A percentile compares a stretch with the other conserved stretches of the same genome.
phyloP scores from a whole-genome alignment of 2,329 filamentous ascomycete species.

The Fusarium irregulare region DNA sequence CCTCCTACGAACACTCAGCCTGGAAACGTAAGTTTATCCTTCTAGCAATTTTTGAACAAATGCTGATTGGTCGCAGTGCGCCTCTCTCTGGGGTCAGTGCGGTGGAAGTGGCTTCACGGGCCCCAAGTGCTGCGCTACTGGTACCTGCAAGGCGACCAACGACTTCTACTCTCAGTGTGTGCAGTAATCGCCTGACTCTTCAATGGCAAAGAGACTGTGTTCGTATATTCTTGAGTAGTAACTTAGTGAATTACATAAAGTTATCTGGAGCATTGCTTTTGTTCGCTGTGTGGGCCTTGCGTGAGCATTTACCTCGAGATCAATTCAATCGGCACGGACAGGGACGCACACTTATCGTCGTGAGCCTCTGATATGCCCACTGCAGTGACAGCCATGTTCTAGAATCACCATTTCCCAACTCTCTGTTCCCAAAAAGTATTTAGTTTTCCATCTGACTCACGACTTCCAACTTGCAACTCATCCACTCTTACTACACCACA shows the following conservation, averaged over 20 bases:
- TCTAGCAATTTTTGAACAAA: accelerated
- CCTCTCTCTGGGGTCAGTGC: constrained; percentile 8
- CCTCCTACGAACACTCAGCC: constrained; percentile 4
- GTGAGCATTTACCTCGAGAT: background rate
- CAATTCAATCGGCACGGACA: background rate
- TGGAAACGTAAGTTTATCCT: background rate
- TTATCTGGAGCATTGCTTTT: accelerated
- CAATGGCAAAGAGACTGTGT: background rate
- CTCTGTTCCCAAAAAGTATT: background rate
- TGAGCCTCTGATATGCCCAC: background rate
- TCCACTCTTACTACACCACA: background rate
- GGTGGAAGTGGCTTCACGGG: background rate
- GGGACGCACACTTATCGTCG: accelerated
- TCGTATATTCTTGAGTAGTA: background rate
- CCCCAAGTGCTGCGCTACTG: constrained; percentile 18
- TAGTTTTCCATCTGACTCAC: background rate
- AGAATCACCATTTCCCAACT: accelerated
- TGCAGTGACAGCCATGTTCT: background rate
- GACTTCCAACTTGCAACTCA: background rate
- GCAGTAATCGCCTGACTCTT: background rate
- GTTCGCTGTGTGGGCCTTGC: background rate
- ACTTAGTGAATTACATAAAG: background rate
- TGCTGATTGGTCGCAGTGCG: background rate
- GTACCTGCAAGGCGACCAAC: constrained; percentile 6
- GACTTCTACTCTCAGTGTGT: constrained; percentile 15